Evolutionary conservation across 352 stramenopile genomes (phyloP), one percentile per base, ranked within the genome.

Genomic region (Pythium folliculosum): DNA sequence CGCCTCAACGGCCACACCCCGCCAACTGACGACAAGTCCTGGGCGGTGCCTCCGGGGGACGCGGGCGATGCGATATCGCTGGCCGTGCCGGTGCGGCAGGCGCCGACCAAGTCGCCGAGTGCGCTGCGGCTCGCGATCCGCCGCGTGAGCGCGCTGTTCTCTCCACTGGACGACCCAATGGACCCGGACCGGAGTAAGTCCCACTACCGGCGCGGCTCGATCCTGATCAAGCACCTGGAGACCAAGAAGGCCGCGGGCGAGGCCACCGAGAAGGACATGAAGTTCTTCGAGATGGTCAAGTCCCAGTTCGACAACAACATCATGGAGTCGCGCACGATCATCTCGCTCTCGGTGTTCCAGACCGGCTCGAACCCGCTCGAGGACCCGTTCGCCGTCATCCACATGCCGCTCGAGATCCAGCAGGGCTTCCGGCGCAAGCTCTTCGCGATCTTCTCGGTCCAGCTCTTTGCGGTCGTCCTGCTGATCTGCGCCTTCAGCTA

Each of bases 231-330:
- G 60, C 84, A 92, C 57, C 63, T 92, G 44, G 80, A 90, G 54
- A 74, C 77, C 22, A 90, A 92, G 59, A 81, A 89, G 35, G 77
- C 77, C n/a, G 62, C 70, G 3, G 82, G 80, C 7, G 72, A 80
- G 37, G 84, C 80, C 10, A 90, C 80, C 0, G 81, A 90, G 21
- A 88, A 85, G 22, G 84, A 92, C 57, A 81, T 88, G 73, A 92
- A 92, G 70, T 92, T 92, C 54, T 90, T 92, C 49, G 82, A 92
- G 6, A 82, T 84, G 60, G 78, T 92, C 47, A 92, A 92, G 58
- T 77, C 72, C 17, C 73, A 82, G 21, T 92, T 89, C 30, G 82
- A 92, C 54, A 70, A 78, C 21, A 88, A 88, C 27, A 84, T 87
- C 64, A 84, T 92, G 73, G 82, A 89, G 48, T 89, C 82, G 38